Evolutionary conservation across 164 flowering plant genomes (phyloP).

Genomic region (Berberis vulgaris): DNA sequence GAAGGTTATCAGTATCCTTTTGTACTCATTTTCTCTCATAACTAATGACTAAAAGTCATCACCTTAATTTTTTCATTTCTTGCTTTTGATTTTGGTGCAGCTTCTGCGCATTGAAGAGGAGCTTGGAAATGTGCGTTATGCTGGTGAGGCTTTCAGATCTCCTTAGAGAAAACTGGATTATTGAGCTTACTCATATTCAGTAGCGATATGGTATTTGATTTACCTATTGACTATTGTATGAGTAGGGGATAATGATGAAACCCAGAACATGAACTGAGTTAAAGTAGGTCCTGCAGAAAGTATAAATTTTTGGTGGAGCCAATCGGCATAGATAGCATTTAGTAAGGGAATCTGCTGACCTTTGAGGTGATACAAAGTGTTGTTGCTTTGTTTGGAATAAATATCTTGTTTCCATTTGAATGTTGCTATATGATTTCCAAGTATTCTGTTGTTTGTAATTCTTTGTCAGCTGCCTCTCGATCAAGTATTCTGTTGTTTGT

Average conservation of each 20-base stretch:
- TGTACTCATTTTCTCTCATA: too few species aligned
- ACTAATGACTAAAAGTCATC: background rate
- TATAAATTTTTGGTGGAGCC: background rate
- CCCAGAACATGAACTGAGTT: background rate
- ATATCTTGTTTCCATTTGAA: background rate
- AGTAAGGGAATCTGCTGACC: background rate
- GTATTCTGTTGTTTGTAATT: too few species aligned
- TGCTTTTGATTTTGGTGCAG: slow-evolving; percentile 26
- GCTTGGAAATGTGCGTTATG: slow-evolving; percentile 82
- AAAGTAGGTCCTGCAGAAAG: background rate
- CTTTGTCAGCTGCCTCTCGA: too few species aligned
- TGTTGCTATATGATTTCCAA: too few species aligned
- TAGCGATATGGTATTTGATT: slow-evolving; percentile 9
- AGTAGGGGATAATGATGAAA: too few species aligned
- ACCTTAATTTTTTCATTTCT: background rate
- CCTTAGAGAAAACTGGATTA: slow-evolving; percentile 27
- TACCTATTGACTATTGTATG: background rate
- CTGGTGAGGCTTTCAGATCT: slow-evolving; percentile 85
- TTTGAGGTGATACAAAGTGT: background rate
- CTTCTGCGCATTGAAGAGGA: slow-evolving; percentile 93
- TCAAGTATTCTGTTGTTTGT: too few species aligned
- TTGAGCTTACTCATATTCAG: background rate
- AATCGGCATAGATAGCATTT: slow-evolving; percentile 2
- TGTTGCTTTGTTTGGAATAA: background rate
- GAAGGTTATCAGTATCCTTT: too few species aligned